A percentile compares a stretch with the other conserved stretches of the same genome.
Evolutionary conservation across 2,329 filamentous ascomycete species (phyloP).

Genomic region (Chaetomiaceae sp.): DNA sequence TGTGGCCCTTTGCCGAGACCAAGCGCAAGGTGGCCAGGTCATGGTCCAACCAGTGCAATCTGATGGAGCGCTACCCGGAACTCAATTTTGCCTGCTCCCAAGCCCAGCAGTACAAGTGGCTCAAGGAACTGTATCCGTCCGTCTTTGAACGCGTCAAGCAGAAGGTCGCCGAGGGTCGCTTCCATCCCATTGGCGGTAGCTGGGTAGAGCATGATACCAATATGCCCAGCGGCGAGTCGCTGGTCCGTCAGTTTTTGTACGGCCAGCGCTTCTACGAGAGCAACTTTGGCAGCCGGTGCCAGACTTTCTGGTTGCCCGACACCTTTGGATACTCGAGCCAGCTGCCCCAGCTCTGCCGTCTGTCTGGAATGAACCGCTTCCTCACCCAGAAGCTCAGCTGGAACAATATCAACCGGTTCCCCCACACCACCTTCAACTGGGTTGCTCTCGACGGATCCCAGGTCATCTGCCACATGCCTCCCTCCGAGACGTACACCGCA

Average conservation of each 20-base stretch:
- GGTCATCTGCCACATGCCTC: conserved; percentile 96
- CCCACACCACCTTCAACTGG: conserved; percentile 99
- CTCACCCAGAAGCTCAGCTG: conserved; percentile 98
- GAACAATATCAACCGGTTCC: conserved; percentile 99
- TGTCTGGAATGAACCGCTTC: conserved; percentile 95
- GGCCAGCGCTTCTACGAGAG: conserved; percentile 93
- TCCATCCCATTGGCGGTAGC: conserved; percentile 92
- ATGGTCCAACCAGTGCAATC: conserved; percentile 93
- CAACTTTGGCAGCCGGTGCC: conserved; percentile 81
- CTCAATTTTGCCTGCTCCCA: conserved; percentile 89
- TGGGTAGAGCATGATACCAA: conserved; percentile 99
- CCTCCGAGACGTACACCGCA: conserved; percentile 91
- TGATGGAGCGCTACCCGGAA: conserved; percentile 94
- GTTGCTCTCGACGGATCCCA: conserved; percentile 92
- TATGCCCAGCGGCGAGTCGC: conserved; percentile 88
- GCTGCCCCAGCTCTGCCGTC: conserved; percentile 84
- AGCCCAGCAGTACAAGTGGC: conserved; percentile 97
- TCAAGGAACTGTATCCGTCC: conserved; percentile 81
- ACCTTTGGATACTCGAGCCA: conserved; percentile 97
- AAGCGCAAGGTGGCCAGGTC: conserved; percentile 94
- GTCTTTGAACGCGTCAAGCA: conserved; percentile 86
- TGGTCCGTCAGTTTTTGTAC: conserved; percentile 91
- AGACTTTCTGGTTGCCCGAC: conserved; percentile 96
- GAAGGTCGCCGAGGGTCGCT: conserved; percentile 84
- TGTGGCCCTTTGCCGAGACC: conserved; percentile 97